Conservation (phyloP, 2,329 filamentous ascomycete genomes). For the Scedosporium minutisporum region DNA sequence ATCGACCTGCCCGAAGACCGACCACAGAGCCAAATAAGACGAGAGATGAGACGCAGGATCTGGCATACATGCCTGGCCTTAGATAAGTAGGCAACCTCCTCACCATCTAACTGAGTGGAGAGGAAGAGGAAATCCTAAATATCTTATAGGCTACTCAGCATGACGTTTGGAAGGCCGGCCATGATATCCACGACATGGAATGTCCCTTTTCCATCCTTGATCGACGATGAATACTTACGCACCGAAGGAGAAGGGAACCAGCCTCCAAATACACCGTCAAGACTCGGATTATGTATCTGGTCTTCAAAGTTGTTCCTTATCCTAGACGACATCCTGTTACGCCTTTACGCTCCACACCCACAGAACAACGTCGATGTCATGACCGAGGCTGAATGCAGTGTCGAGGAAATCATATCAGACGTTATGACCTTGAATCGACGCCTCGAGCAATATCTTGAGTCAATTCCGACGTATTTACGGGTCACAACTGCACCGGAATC, state of each 20-base stretch:
- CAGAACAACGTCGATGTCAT: neutral
- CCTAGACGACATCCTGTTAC: neutral
- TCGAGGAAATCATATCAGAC: neutral
- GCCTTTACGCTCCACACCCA: neutral
- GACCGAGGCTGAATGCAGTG: neutral
- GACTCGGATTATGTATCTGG: neutral
- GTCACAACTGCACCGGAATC: neutral
- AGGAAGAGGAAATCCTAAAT: neutral
- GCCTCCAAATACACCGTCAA: neutral
- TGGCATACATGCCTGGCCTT: neutral
- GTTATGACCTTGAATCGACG: neutral
- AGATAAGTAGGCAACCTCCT: neutral
- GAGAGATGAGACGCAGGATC: constrained; percentile 1
- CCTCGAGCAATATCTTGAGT: neutral
- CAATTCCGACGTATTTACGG: neutral
- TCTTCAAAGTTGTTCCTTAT: constrained; percentile 2
- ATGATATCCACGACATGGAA: constrained; percentile 3
- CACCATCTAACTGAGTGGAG: neutral
- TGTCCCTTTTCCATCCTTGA: neutral
- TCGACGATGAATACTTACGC: constrained; percentile 3
- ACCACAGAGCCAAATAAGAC: neutral
- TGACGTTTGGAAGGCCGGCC: constrained; percentile 3
- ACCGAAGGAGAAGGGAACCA: neutral
- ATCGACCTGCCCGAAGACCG: constrained; percentile 2
- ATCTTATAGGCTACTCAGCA: neutral